Percentiles rank a stretch among this genome's conserved stretches.
Conservation (phyloP, 352 stramenopile species). For the Globisporangium viniferum region DNA sequence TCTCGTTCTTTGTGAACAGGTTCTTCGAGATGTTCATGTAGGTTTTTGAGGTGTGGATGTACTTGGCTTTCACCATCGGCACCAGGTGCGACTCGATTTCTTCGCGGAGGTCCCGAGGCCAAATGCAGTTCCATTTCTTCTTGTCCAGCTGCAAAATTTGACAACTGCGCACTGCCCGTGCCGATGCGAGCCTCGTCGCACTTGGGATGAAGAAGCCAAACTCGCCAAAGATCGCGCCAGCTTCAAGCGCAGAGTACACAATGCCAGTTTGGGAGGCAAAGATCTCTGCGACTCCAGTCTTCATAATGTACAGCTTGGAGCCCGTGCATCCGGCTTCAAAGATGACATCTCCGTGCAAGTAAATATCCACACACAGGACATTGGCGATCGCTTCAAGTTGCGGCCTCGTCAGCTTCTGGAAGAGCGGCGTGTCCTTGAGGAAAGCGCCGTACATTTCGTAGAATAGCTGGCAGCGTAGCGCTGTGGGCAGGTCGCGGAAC, state of each 20-base stretch:
- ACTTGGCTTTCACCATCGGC: conserved; percentile 33
- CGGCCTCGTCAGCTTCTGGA: conserved; percentile 28
- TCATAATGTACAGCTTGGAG: conserved; percentile 48
- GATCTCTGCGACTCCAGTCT: conserved; percentile 44
- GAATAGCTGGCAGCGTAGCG: conserved; percentile 37
- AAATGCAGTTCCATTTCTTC: conserved; percentile 45
- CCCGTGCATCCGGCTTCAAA: conserved; percentile 42
- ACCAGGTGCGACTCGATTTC: conserved; percentile 44
- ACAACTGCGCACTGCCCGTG: conserved; percentile 51
- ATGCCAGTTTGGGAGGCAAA: conserved; percentile 34
- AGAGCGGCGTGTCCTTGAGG: conserved; percentile 33
- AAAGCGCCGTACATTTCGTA: conserved; percentile 50
- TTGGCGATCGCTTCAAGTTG: conserved; percentile 53
- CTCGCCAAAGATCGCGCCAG: conserved; percentile 51
- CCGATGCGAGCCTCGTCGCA: conserved; percentile 36
- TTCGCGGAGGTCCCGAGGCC: conserved; percentile 32
- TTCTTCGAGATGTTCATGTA: conserved; percentile 70
- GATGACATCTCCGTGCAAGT: conserved; percentile 58
- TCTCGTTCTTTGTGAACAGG: conserved; percentile 55
- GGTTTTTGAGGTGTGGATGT: conserved; percentile 25
- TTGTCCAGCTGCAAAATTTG: conserved; percentile 61
- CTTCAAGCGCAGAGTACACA: conserved; percentile 30
- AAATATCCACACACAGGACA: conserved; percentile 56
- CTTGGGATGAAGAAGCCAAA: conserved; percentile 60
- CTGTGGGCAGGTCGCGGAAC: conserved; percentile 43